These are phyloP conservation scores for Malus orientalis DNA, from an alignment of 306 rosid species.

Conservation along the genomic window DNA sequence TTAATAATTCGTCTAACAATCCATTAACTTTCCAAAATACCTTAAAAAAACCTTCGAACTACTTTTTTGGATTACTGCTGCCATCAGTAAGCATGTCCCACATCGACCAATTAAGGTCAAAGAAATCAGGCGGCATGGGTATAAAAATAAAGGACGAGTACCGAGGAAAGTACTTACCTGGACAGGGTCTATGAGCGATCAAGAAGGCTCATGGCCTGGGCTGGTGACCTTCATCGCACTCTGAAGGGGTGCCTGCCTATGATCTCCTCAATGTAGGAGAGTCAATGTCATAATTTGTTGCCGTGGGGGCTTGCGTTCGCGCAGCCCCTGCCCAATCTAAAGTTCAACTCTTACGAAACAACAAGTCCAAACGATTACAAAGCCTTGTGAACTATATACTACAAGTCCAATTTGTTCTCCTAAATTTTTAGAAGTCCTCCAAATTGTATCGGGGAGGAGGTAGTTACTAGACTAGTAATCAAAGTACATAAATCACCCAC, in stretches of 20 bases:
- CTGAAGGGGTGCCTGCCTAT: background rate
- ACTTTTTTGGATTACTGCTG: too few species aligned
- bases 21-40: too few species aligned
- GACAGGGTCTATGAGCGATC: background rate
- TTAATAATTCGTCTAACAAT: too few species aligned
- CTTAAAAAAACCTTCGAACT: too few species aligned
- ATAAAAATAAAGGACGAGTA: background rate
- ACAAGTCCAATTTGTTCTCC: background rate
- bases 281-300: conserved; percentile 54
- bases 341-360: too few species aligned
- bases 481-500: too few species aligned
- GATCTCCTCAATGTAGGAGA: conserved; percentile 38
- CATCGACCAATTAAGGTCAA: background rate
- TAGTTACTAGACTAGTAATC: too few species aligned
- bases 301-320: conserved; percentile 51
- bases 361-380: too few species aligned
- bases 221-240: background rate
- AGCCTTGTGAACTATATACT: too few species aligned
- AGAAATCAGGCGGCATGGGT: background rate
- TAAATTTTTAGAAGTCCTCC: too few species aligned
- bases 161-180: fast-evolving
- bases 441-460: too few species aligned
- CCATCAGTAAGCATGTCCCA: background rate
- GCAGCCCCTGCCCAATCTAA: conserved; percentile 29
- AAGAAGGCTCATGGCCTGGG: background rate